Base-by-base conservation (phyloP, 2,329 filamentous ascomycete species). In the Gaeumannomyces tritici region DNA sequence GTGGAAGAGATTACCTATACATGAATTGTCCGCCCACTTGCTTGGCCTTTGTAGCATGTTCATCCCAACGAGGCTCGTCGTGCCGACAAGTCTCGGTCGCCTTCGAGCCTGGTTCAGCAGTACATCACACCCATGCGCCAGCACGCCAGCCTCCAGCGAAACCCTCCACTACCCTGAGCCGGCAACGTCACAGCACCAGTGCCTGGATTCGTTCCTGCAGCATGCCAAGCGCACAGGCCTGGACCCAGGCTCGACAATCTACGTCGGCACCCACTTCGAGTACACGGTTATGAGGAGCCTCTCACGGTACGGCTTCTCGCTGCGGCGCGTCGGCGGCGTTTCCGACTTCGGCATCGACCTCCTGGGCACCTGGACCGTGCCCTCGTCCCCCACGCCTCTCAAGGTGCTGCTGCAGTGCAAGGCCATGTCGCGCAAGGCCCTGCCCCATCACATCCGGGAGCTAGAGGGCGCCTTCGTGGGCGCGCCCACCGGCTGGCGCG, bases 391-490 rank as follows among this genome's bases (percentile, higher is more conserved):
- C 11, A 67, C 69, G 1, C 73, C 77, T 1, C 68, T 86, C 42
- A 78, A 75, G 59, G 76, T 83, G 8, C 69, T 86, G 18, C 64
- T 83, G 1, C 90, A 93, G 72, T 93, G 90, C 79, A 95, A 93
- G 73, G 83, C 80, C 1, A 77, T 82, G 18, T 71, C 76, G 24
- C 75, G 76, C 63, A 77, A 78, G 57, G 72, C 79, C 15, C 79
- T 83, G 0, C 89, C 90, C 0, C 75, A 80, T 35, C 76, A 85
- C 58, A 75, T 91, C 11, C 83, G 90, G n/a, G 90, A 93, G 75
- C 80, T 93, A 3, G 89, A 91, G 70, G 93, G 93, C 4, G 85
- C 91, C 0, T 89, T 95, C 69, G 80, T 81, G 1, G 87, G 86
- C 15, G 89, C 90, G 8, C 92, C 91, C 1, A 76, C 81, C 0